Base-by-base conservation (phyloP, 75 land plant species). In the Isoetes taiwanensis region DNA sequence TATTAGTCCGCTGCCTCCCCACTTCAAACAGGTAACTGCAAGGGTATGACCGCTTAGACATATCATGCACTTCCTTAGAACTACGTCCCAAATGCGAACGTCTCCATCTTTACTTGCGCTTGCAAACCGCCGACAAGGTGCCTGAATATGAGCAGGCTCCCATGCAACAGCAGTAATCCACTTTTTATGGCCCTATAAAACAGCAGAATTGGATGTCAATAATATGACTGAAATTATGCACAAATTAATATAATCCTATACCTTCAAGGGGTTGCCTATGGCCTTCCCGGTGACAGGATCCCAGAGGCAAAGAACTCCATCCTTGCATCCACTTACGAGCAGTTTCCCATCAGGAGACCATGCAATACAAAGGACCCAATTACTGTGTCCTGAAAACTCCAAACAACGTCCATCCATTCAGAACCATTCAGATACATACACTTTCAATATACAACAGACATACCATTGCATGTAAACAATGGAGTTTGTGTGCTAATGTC, bases 31-130 rank as follows among this genome's bases (percentile, higher is more conserved):
- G 37, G 98, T 93, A 28, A 93, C 74, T 19, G 98, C 95, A 58
- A 87, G 87, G 0, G 96, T 84, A 59, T 93, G 98, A 3, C 96
- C 96, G 57, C 67, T 72, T 28, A 93, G 87, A 63, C 59, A 65
- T 16, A 93, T 65, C 30, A 79, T 73, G 60, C 89, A 78, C 62
- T 74, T 87, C 61, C 57, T 77, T 30, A 71, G 54, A 0, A 71
- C 38, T 42, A 79, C 37, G 34, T 93, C 98, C 98, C 98, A 93
- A 54, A 93, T 76, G 3, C 98, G 85, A 29, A 91, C 89, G 74
- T 87, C 95, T 29, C 95, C 98, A 82, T 93, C 98, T 72, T 93
- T 93, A 56, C 98, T 84, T 59, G 95, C 69, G 75, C 95, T 87
- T 21, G 86, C 98, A 76, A 93, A 93, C 4, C 96, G 81, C 20